Conservation (phyloP, 106 monocot species). For the Dendrobium huoshanense region DNA sequence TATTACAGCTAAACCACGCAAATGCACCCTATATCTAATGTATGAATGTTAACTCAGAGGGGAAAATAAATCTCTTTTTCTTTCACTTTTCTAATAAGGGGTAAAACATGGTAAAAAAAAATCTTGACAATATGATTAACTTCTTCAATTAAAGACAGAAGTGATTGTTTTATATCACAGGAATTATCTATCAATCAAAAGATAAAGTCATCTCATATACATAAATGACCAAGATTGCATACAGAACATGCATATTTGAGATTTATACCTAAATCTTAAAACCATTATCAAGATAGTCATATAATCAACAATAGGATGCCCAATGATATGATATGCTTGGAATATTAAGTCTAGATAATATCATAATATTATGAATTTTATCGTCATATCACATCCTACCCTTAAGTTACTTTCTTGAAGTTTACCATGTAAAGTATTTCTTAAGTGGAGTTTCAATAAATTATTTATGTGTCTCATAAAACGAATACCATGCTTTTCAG, state of each 20-base stretch:
- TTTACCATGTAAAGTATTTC: not conserved
- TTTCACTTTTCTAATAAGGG: not conserved
- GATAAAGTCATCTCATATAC: not conserved
- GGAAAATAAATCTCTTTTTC: not conserved
- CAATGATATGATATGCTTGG: not conserved
- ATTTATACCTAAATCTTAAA: not conserved
- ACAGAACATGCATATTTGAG: not conserved
- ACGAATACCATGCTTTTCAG: not conserved
- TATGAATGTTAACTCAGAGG: not conserved
- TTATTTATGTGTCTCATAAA: not conserved
- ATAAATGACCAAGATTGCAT: not conserved
- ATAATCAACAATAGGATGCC: not conserved
- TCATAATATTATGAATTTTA: not conserved
- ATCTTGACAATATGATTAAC: not conserved
- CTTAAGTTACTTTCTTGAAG: not conserved
- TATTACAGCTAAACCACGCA: not conserved
- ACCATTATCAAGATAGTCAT: not conserved
- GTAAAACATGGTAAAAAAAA: not conserved
- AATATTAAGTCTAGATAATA: not conserved
- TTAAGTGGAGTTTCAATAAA: not conserved
- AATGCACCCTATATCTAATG: not conserved
- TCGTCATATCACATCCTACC: not conserved
- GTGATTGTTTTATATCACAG: not conserved
- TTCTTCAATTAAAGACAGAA: not conserved
- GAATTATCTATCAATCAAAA: not conserved